Conservation (phyloP, 2,329 filamentous ascomycete genomes). For the Microthyrium microscopicum region DNA sequence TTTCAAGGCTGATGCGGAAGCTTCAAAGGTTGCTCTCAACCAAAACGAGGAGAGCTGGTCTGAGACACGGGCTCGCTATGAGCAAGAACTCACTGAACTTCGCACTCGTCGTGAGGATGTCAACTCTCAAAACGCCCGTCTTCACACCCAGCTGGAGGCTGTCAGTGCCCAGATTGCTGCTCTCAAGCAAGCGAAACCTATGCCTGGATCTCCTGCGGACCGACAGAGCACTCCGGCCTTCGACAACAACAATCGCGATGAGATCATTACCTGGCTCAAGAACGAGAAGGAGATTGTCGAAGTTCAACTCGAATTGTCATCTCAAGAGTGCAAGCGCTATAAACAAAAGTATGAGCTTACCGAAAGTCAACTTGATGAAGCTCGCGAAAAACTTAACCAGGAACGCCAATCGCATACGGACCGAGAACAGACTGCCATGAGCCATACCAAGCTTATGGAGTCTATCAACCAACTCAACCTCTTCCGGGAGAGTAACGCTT, state of each 20-base stretch:
- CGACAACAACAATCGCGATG: slow-evolving; percentile 61
- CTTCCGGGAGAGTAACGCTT: slow-evolving; percentile 86
- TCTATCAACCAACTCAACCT: slow-evolving; percentile 92
- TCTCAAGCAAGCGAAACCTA: slow-evolving; percentile 58
- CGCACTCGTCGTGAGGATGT: slow-evolving; percentile 67
- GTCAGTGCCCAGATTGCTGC: slow-evolving; percentile 64
- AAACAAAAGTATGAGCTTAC: slow-evolving; percentile 82
- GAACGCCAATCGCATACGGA: slow-evolving; percentile 66
- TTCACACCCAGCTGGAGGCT: slow-evolving; percentile 77
- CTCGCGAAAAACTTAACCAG: slow-evolving; percentile 75
- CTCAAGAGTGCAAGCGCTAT: slow-evolving; percentile 72
- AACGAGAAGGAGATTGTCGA: slow-evolving; percentile 96
- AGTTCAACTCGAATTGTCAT: slow-evolving; percentile 82
- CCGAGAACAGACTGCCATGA: slow-evolving; percentile 53
- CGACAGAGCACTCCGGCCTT: slow-evolving; percentile 18
- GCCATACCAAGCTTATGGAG: slow-evolving; percentile 80
- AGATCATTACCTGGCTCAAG: slow-evolving; percentile 79
- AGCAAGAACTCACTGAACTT: slow-evolving; percentile 67
- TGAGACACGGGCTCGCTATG: slow-evolving; percentile 62
- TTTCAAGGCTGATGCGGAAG: slow-evolving; percentile 67
- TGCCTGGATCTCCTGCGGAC: slow-evolving; percentile 34
- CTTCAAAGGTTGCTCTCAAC: slow-evolving; percentile 58
- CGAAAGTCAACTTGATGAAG: slow-evolving; percentile 76
- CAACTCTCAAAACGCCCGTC: slow-evolving; percentile 73
- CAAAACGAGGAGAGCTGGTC: slow-evolving; percentile 82